Percentiles rank a stretch among this genome's conserved stretches.
Evolutionary conservation across 1,284 basidiomycete species (phyloP).

Genomic region (Uromyces viciae-fabae): DNA sequence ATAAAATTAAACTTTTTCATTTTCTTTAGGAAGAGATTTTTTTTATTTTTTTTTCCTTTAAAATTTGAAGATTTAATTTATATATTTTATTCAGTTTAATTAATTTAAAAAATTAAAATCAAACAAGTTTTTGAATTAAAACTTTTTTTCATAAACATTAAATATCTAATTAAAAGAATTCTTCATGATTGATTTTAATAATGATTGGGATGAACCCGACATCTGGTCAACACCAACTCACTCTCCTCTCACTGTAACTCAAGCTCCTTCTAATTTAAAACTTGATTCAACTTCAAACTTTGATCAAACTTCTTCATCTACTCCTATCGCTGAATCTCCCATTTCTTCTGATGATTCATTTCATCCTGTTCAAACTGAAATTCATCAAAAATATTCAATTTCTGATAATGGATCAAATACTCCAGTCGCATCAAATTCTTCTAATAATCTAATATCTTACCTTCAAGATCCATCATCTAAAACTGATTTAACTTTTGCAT

Average conservation of each 20-base stretch:
- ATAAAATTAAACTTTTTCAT: not conserved
- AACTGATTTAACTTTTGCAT: not conserved
- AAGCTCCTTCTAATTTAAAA: not conserved
- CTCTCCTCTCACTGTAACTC: not conserved
- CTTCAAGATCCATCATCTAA: not conserved
- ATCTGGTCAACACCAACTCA: slow-evolving; percentile 38
- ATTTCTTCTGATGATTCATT: not conserved
- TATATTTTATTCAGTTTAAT: not conserved
- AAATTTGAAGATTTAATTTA: not conserved
- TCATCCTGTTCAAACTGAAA: not conserved
- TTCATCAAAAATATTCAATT: not conserved
- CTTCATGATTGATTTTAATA: slow-evolving; percentile 32
- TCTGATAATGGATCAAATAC: slow-evolving; percentile 5
- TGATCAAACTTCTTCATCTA: slow-evolving; percentile 18
- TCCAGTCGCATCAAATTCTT: not conserved
- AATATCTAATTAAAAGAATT: not conserved
- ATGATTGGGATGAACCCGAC: slow-evolving; percentile 38
- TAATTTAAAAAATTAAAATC: not conserved
- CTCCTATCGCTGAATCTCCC: not conserved
- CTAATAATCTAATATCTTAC: not conserved
- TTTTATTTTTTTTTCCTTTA: not conserved
- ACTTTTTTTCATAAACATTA: no score
- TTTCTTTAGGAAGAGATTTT: not conserved
- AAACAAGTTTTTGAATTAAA: not conserved
- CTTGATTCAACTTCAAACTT: not conserved